These are phyloP conservation scores for Mucor saturninus DNA, from an alignment of 371 early-diverging fungal species.

Conservation along the genomic window DNA sequence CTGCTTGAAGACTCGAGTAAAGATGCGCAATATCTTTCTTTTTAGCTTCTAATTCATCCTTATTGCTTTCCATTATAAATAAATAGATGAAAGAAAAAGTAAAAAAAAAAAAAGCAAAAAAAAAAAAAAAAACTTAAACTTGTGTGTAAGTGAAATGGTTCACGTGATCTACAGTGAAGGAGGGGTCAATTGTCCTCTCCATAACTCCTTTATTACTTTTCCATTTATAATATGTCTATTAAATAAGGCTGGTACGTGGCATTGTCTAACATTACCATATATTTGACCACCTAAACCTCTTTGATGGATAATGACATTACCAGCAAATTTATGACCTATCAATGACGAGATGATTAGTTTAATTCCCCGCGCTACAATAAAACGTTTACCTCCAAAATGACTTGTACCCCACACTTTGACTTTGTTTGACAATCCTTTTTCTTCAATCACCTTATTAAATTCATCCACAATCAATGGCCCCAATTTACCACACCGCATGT, in stretches of 20 bases:
- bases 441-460: constrained; percentile 33
- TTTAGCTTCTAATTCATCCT: constrained; percentile 14
- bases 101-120: background rate
- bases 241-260: constrained; percentile 46
- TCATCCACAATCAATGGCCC: constrained; percentile 50
- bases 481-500: constrained; percentile 50
- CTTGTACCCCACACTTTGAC: constrained; percentile 52
- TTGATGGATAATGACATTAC: constrained; percentile 55
- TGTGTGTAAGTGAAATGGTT: background rate
- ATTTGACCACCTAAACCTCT: constrained; percentile 50
- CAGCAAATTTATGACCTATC: constrained; percentile 57
- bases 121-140: background rate
- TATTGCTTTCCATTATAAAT: background rate
- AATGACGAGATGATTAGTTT: background rate
- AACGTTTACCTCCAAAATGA: constrained; percentile 51
- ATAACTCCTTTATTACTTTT: constrained; percentile 49
- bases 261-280: constrained; percentile 57
- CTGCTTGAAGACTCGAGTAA: constrained; percentile 60
- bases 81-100: background rate
- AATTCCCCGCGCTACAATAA: background rate
- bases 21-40: constrained; percentile 61
- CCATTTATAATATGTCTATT: constrained; percentile 51
- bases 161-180: constrained; percentile 17
- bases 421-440: constrained; percentile 30
- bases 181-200: constrained; percentile 52